Evolutionary conservation across 2,329 filamentous ascomycete genomes (phyloP), one percentile per base, ranked within the genome.

Genomic region (Xylariaceae sp.): DNA sequence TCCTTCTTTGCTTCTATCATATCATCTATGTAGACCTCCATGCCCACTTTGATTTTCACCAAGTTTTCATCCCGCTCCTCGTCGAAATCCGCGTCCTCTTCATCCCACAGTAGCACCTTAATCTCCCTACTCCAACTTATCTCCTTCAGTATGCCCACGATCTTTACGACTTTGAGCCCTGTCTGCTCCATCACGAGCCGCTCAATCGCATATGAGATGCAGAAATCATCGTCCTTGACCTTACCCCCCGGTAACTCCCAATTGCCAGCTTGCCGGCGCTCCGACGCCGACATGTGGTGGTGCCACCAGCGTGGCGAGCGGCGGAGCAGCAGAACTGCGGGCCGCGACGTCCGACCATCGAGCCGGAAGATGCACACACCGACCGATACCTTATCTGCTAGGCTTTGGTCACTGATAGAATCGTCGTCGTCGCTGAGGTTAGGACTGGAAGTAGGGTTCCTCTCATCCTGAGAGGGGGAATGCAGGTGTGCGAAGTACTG

Each of bases 341-440:
- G 66, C n/a, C 53, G 56, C 3, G 56, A 55, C 16, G 61, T 64
- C 41, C 59, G 43, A 2, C 54, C 43, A 43, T 69, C 64, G 39
- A 64, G 60, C 30, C 61, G 65, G 47, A 68, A 66, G 48, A 70
- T 61, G 55, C 64, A 68, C 9, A 63, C 62, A 33, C 65, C 64
- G 0, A 68, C 61, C 16, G 54, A 59, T 0, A 70, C 57, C 46
- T 53, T 61, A 33, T 63, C 58, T 4, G 23, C 46, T 9, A n/a
- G 26, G 3, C 24, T 20, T 6, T 8, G 3, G 20, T 8, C 18
- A 11, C 9, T 3, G 13, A 50, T 50, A 30, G 55, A 41, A 6
- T 10, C 11, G 16, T 32, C 18, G 6, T 33, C 15, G 11, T 37
- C 2, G 1, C n/a, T 23, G 24, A 18, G 20, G 18, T 39, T 15